Evolutionary conservation across 2,329 filamentous ascomycete genomes (phyloP).

Genomic region (Neofusicoccum parvum): DNA sequence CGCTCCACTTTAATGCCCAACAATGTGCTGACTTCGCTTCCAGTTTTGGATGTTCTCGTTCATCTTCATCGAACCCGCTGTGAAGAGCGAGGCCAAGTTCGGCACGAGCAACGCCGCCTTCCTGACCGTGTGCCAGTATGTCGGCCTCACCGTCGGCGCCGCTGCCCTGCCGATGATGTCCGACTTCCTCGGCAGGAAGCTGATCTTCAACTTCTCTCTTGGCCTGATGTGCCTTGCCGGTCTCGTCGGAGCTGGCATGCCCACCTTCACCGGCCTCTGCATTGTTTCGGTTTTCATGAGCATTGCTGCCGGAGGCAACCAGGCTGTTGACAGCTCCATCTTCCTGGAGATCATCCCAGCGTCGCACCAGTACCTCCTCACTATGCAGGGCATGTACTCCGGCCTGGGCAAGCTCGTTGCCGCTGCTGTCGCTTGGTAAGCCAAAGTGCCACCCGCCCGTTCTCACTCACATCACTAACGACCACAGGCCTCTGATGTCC

Average conservation of each 20-base stretch:
- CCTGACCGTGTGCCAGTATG: slow-evolving; percentile 19
- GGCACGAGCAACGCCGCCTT: slow-evolving; percentile 4
- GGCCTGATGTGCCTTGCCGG: slow-evolving; percentile 16
- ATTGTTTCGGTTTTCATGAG: slow-evolving; percentile 16
- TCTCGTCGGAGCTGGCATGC: slow-evolving; percentile 18
- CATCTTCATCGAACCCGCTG: slow-evolving; percentile 12
- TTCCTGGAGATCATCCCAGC: slow-evolving; percentile 17
- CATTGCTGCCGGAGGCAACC: slow-evolving; percentile 15
- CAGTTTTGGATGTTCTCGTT: slow-evolving; percentile 21
- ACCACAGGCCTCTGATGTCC: slow-evolving; percentile 9
- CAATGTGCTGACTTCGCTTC: background rate
- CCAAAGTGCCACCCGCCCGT: too few relatives aligned
- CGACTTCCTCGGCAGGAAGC: slow-evolving; percentile 15
- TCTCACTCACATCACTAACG: background rate
- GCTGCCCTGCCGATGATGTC: slow-evolving; percentile 14
- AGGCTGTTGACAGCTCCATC: slow-evolving; percentile 17
- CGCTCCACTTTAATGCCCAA: background rate
- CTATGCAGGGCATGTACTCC: slow-evolving; percentile 16
- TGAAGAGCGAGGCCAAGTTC: slow-evolving; percentile 18
- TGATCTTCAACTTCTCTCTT: slow-evolving; percentile 12
- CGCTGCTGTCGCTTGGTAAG: slow-evolving; percentile 11
- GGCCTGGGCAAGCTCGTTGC: slow-evolving; percentile 12
- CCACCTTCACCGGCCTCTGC: slow-evolving; percentile 17
- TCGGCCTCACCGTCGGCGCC: slow-evolving; percentile 13
- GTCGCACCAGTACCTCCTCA: slow-evolving; percentile 20